Percentiles rank a stretch among this genome's conserved stretches.
phyloP scores from a whole-genome alignment of 2,329 filamentous ascomycete species.

The Zarea fungicola region DNA sequence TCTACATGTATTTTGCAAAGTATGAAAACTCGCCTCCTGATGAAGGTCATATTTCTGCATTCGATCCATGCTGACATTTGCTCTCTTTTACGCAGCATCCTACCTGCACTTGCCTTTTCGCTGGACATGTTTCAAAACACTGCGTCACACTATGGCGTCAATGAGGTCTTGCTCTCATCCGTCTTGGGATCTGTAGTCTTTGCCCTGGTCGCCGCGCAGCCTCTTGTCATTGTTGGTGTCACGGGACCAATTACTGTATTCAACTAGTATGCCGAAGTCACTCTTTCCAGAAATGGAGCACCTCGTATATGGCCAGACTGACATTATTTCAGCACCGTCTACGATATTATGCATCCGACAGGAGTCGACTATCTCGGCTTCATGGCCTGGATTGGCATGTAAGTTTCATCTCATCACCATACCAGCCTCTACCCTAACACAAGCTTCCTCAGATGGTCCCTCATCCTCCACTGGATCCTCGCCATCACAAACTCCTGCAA shows the following conservation, averaged over 20 bases:
- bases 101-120: slow-evolving; percentile 83
- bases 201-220: slow-evolving; percentile 72
- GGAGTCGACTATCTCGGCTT: slow-evolving; percentile 81
- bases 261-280: slow-evolving; percentile 66
- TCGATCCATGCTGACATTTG: slow-evolving; percentile 13
- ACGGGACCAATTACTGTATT: slow-evolving; percentile 89
- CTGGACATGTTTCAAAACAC: slow-evolving; percentile 93
- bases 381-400: slow-evolving; percentile 87
- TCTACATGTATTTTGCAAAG: slow-evolving; percentile 97
- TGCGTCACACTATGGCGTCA: slow-evolving; percentile 77
- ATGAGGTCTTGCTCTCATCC: slow-evolving; percentile 82
- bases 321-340: slow-evolving; percentile 58
- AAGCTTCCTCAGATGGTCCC: slow-evolving; percentile 58
- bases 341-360: slow-evolving; percentile 74
- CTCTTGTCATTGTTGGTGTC: slow-evolving; percentile 84
- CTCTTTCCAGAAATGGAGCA: neutral
- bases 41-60: neutral
- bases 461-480: slow-evolving; percentile 79
- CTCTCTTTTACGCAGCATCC: slow-evolving; percentile 51
- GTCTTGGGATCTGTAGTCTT: slow-evolving; percentile 81
- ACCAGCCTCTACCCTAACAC: neutral
- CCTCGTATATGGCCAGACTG: neutral
- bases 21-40: slow-evolving; percentile 32
- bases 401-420: slow-evolving; percentile 24
- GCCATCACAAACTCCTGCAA: slow-evolving; percentile 85